Base-by-base conservation (phyloP, 2,329 filamentous ascomycete genomes). In the Bimuria novae-zelandiae region DNA sequence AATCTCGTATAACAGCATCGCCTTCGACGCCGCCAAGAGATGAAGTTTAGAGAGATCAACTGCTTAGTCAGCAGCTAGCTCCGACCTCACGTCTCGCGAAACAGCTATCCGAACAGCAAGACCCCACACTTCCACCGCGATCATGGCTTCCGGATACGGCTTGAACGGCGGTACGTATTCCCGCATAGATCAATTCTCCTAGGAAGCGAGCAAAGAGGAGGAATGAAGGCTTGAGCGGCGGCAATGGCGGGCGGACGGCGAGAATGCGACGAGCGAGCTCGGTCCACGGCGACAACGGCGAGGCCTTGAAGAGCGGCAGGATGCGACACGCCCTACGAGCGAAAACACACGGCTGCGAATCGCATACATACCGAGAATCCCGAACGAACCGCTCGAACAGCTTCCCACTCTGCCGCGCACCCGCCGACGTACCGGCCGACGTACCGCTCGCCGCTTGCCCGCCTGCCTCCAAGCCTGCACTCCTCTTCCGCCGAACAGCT, bases 101-200 rank as follows among this genome's bases (percentile, higher is more conserved):
- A 54, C 57, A 55, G 25, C 49, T 32, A 46, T 21, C 44, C 42
- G 22, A 40, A 45, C 41, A 36, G 54, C 42, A 45, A 54, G 61
- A 63, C 62, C 64, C 61, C 63, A 65, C 64, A 63, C 55, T 46
- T 54, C 65, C 66, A 69, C 62, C 59, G 55, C 68, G 55, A 77
- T 67, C 71, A 93, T 93, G 89, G 82, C 89, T 77, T 92, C 89
- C 70, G 89, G 89, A 78, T 93, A 87, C 76, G 89, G 89, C 76
- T 81, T 95, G 76, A 82, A 85, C 74, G 89, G 89, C 77, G 89
- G 89, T 91, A 79, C 67, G 86, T 80, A 55, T 16, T 47, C 3
- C 22, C 22, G 10, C 33, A 3, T 7, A 7, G 7, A 21, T 33
- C 27, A 25, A 33, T 52, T 27, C 25, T 10, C 43, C 22, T 5